Conservation (phyloP, 140 eudicot genomes). For the Cichorium intybus region DNA sequence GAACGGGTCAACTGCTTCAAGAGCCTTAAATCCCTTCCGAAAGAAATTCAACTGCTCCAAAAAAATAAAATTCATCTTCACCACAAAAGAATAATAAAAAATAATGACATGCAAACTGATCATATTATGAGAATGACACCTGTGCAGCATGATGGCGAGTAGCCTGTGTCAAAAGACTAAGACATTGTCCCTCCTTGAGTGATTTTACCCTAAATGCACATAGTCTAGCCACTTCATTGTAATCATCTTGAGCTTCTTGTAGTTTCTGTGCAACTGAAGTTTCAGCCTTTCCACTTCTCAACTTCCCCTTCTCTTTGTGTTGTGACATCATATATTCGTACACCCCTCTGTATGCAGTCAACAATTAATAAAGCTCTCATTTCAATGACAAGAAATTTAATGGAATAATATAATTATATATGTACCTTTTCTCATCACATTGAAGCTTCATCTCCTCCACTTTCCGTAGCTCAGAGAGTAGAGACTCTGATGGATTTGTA, state of each 20-base stretch:
- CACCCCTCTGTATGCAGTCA: conserved; percentile 50
- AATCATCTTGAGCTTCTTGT: conserved; percentile 72
- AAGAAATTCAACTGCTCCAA: conserved; percentile 74
- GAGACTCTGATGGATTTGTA: conserved; percentile 92
- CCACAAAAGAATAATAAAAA: conserved; percentile 8
- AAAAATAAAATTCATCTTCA: background rate
- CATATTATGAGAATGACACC: conserved; percentile 35
- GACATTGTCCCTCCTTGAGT: conserved; percentile 86
- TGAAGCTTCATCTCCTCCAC: conserved; percentile 93
- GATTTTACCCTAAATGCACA: conserved; percentile 82
- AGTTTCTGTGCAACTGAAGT: conserved; percentile 54
- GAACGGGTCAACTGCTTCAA: conserved; percentile 79
- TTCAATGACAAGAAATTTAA: background rate
- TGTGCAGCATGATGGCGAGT: conserved; percentile 97
- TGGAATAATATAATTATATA: background rate
- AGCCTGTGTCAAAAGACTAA: conserved; percentile 89
- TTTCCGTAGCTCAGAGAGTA: conserved; percentile 79
- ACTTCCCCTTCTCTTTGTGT: conserved; percentile 66
- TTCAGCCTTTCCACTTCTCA: conserved; percentile 72
- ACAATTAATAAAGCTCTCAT: conserved; percentile 24
- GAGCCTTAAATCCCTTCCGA: conserved; percentile 81
- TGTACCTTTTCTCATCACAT: conserved; percentile 89
- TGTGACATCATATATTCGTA: conserved; percentile 81
- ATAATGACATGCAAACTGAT: background rate
- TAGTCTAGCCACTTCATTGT: conserved; percentile 68